Evolutionary conservation across 163 green algal species (phyloP).

Genomic region (Coccomyxa subellipsoidea): DNA sequence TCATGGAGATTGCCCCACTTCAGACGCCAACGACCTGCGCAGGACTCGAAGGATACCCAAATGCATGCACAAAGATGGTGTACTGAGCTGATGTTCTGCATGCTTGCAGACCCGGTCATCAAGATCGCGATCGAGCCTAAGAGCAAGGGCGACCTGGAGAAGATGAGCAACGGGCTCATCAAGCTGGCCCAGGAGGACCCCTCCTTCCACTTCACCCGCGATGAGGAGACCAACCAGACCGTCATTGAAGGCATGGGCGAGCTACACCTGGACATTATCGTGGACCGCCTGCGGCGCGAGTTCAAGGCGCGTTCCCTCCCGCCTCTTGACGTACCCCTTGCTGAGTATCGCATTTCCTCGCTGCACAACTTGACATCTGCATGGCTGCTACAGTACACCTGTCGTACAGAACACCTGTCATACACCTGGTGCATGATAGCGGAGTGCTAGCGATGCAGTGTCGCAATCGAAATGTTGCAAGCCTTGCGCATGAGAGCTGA

Average conservation of each 20-base stretch:
- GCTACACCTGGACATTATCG: conserved; percentile 97
- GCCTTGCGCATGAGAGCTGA: no score
- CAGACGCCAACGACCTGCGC: no score
- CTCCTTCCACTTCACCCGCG: conserved; percentile 90
- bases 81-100: background rate
- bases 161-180: conserved; percentile 91
- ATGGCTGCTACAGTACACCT: no score
- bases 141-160: conserved; percentile 95
- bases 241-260: conserved; percentile 98
- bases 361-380: no score
- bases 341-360: no score
- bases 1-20: no score
- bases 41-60: no score
- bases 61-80: background rate
- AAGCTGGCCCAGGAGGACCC: conserved; percentile 98
- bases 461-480: no score
- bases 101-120: conserved; percentile 90
- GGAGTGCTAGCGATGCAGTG: no score
- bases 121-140: conserved; percentile 99
- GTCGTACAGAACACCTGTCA: no score
- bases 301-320: conserved; percentile 79
- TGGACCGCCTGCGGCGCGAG: conserved; percentile 95
- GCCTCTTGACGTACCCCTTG: no score
- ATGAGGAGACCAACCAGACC: conserved; percentile 92
- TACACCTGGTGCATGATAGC: no score